Percentiles rank a stretch among this genome's conserved stretches.
Conservation (phyloP, 2,329 filamentous ascomycete genomes). For the Pyricularia grisea region DNA sequence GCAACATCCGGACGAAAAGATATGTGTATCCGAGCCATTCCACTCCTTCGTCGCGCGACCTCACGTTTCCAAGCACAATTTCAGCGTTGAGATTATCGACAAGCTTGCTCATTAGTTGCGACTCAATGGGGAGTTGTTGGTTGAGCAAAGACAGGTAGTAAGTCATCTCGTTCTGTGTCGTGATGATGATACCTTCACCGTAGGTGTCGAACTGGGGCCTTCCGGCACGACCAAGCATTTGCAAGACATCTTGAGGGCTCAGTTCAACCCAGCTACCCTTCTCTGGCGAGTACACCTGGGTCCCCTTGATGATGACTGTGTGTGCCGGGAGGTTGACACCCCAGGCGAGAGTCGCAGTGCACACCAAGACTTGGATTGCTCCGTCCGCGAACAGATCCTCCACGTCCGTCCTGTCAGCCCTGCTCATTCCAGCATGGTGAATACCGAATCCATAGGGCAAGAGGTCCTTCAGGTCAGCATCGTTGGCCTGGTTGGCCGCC, state of each 20-base stretch:
- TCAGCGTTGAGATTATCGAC: conserved; percentile 97
- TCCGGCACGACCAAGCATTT: conserved; percentile 97
- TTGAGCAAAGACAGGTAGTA: conserved; percentile 97
- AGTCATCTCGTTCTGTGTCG: conserved; percentile 86
- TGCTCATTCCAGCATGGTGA: conserved; percentile 94
- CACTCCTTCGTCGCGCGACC: conserved; percentile 89
- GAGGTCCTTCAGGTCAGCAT: conserved; percentile 85
- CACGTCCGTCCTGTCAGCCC: conserved; percentile 88
- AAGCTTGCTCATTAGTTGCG: conserved; percentile 84
- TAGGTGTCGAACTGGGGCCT: conserved; percentile 96
- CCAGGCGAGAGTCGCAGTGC: conserved; percentile 97
- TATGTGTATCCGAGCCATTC: conserved; percentile 99
- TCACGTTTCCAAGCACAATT: conserved; percentile 86
- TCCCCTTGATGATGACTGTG: conserved; percentile 98
- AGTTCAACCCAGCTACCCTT: conserved; percentile 98
- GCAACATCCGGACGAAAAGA: conserved; percentile 93
- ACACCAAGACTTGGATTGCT: conserved; percentile 88
- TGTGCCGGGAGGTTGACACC: conserved; percentile 97
- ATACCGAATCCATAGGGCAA: conserved; percentile 96
- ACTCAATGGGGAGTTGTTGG: conserved; percentile 94
- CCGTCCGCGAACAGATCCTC: conserved; percentile 91
- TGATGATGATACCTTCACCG: conserved; percentile 98
- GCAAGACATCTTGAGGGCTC: conserved; percentile 92
- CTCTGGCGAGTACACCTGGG: conserved; percentile 94
- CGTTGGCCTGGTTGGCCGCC: conserved; percentile 72